Evolutionary conservation across 768 basidiomycete genomes (phyloP).

Genomic region (Mycena chlorophos): DNA sequence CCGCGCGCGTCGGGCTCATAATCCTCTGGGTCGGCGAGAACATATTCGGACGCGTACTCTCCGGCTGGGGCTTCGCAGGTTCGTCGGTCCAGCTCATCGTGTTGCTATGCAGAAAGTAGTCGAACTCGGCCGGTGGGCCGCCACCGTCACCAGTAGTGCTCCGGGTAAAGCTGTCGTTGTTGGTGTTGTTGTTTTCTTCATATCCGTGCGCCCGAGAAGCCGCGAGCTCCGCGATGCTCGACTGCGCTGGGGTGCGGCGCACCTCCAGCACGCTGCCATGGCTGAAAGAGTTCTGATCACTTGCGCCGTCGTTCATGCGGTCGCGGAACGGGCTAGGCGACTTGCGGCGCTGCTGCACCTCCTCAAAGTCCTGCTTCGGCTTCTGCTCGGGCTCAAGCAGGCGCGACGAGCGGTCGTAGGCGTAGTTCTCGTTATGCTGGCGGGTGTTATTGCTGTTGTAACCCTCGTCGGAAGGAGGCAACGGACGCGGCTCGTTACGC

Average conservation of each 20-base stretch:
- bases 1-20: background rate
- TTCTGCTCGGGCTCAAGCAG: conserved; percentile 12
- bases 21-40: background rate
- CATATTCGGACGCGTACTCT: too few relatives aligned
- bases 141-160: too few relatives aligned
- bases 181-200: background rate
- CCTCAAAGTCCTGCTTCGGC: conserved; percentile 3
- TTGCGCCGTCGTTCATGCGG: conserved; percentile 13
- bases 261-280: conserved; percentile 17
- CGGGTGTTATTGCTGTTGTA: conserved; percentile 2
- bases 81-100: conserved; percentile 17
- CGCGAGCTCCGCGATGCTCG: conserved; percentile 19
- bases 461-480: background rate
- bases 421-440: conserved; percentile 6
- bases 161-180: too few relatives aligned
- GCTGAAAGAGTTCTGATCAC: conserved; percentile 6
- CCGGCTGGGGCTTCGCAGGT: conserved; percentile 13
- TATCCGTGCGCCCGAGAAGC: conserved; percentile 14
- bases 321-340: conserved; percentile 18
- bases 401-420: background rate
- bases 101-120: conserved; percentile 18
- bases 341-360: background rate
- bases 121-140: conserved; percentile 18
- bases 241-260: conserved; percentile 10
- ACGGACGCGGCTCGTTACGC: background rate